These are phyloP conservation scores for Camellia japonica DNA, from an alignment of 148 eudicot genomes.

Conservation along the genomic window DNA sequence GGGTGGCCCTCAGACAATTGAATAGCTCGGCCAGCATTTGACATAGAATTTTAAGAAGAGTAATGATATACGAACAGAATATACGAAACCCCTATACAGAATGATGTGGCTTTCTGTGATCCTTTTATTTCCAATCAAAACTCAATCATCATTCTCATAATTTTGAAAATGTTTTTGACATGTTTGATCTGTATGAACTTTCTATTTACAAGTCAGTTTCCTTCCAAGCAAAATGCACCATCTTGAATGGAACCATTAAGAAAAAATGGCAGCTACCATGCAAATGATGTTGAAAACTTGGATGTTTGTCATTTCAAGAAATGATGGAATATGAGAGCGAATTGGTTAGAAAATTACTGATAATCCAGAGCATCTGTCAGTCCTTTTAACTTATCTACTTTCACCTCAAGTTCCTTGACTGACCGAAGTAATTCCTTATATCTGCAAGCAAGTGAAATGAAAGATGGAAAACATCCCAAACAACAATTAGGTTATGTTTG, in stretches of 20 bases:
- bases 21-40: background rate
- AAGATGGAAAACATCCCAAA: slow-evolving; percentile 4
- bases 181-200: too few species aligned
- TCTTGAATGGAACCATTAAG: background rate
- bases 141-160: too few species aligned
- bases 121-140: too few species aligned
- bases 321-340: background rate
- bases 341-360: slow-evolving; percentile 46
- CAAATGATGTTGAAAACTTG: background rate
- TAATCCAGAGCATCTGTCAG: slow-evolving; percentile 74
- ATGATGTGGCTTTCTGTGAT: too few species aligned
- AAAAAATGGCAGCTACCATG: background rate
- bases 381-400: slow-evolving; percentile 78
- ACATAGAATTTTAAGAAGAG: background rate
- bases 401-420: slow-evolving; percentile 76
- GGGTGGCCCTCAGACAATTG: background rate
- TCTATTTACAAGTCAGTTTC: too few species aligned
- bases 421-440: slow-evolving; percentile 78
- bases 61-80: too few species aligned
- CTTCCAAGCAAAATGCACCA: background rate
- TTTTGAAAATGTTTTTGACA: too few species aligned
- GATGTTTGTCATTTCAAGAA: background rate
- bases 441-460: slow-evolving; percentile 34
- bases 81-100: too few species aligned
- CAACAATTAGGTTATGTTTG: background rate